Conservation (phyloP, 1,284 basidiomycete genomes). For the Moesziomyces globuligerus region DNA sequence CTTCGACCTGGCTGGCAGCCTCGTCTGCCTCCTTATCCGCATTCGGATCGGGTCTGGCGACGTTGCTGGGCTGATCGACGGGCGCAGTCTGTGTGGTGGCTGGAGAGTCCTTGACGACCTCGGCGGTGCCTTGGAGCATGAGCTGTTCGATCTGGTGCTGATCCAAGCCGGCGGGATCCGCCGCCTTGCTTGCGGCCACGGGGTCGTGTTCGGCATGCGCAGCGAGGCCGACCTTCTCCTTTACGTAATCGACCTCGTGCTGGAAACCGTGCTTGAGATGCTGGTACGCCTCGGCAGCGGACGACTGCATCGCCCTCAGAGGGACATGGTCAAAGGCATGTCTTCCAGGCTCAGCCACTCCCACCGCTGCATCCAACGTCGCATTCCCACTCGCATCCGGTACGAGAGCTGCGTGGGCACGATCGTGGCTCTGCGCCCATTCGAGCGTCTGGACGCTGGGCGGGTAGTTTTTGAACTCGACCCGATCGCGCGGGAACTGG, state of each 20-base stretch:
- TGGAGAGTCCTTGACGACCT: slow-evolving; percentile 9
- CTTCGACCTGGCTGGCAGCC: slow-evolving; percentile 33
- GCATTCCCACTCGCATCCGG: slow-evolving; percentile 5
- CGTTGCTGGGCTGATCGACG: slow-evolving; percentile 18
- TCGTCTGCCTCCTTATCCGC: slow-evolving; percentile 47
- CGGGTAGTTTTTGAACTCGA: slow-evolving; percentile 45
- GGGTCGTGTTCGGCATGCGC: slow-evolving; percentile 11
- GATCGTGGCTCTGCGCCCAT: slow-evolving; percentile 15
- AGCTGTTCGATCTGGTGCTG: slow-evolving; percentile 54
- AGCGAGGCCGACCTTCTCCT: slow-evolving; percentile 23
- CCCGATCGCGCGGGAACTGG: slow-evolving; percentile 52
- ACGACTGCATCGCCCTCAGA: slow-evolving; percentile 28
- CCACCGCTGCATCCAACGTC: slow-evolving; percentile 5
- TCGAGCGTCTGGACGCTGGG: slow-evolving; percentile 44
- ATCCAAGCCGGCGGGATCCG: slow-evolving; percentile 49
- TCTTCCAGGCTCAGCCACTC: slow-evolving; percentile 36
- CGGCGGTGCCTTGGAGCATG: slow-evolving; percentile 51
- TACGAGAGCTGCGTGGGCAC: neutral
- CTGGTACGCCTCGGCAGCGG: slow-evolving; percentile 18
- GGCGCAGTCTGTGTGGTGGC: neutral
- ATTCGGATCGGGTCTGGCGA: slow-evolving; percentile 21
- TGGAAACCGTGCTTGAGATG: slow-evolving; percentile 29
- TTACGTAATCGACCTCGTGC: slow-evolving; percentile 34
- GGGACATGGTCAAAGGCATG: slow-evolving; percentile 48
- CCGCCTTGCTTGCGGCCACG: slow-evolving; percentile 14